phyloP scores from a whole-genome alignment of 2,329 filamentous ascomycete species.

The Penicillium paneum region DNA sequence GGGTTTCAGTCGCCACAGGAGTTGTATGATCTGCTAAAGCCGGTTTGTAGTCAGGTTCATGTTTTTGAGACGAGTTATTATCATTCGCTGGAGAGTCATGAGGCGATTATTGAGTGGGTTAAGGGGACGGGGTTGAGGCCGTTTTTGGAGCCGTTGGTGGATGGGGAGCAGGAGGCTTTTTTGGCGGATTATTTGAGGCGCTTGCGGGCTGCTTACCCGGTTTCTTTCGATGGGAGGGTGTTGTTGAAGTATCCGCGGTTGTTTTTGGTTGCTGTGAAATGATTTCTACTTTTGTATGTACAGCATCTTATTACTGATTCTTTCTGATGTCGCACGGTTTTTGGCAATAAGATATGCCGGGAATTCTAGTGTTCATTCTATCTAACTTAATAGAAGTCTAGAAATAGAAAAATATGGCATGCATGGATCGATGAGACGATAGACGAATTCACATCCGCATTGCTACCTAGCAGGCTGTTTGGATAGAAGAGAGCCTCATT shows the following conservation, averaged over 20 bases:
- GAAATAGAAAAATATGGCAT: background rate
- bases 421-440: background rate
- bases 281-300: background rate
- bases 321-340: background rate
- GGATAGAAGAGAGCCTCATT: background rate
- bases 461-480: background rate
- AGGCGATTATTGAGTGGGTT: conserved; percentile 59
- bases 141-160: conserved; percentile 50
- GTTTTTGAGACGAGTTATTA: conserved; percentile 56
- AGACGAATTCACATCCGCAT: background rate
- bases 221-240: conserved; percentile 52
- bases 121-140: conserved; percentile 57
- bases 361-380: background rate
- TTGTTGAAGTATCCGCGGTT: conserved; percentile 55
- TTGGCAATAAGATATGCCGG: fast-evolving
- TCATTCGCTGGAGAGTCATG: conserved; percentile 50
- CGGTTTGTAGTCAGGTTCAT: conserved; percentile 45
- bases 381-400: background rate
- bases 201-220: conserved; percentile 46
- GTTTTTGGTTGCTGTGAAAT: conserved; percentile 51
- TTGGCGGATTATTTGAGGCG: conserved; percentile 47
- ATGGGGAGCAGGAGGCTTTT: conserved; percentile 44
- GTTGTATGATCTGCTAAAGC: conserved; percentile 51
- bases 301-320: background rate
- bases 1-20: conserved; percentile 48